These are phyloP conservation scores for Tremella fuciformis DNA, from an alignment of 768 basidiomycete species.

Conservation along the genomic window DNA sequence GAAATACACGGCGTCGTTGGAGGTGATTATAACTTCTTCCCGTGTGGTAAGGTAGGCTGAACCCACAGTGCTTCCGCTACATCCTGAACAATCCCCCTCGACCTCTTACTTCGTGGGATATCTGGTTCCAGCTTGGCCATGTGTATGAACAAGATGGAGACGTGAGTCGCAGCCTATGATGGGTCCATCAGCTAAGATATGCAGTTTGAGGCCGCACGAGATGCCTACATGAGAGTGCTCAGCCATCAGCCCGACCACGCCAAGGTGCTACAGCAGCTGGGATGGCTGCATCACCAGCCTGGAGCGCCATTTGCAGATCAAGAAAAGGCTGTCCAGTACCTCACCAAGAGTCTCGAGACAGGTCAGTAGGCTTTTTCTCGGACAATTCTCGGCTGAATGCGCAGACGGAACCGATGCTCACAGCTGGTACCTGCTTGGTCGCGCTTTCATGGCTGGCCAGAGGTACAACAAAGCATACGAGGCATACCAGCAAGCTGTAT, in stretches of 20 bases:
- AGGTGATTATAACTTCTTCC: conserved; percentile 47
- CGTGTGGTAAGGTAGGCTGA: neutral
- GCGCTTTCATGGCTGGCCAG: conserved; percentile 96
- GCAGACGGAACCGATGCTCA: conserved; percentile 91
- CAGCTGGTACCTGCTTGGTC: conserved; percentile 97
- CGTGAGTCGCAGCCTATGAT: conserved; percentile 56
- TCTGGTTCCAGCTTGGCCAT: conserved; percentile 99
- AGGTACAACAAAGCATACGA: conserved; percentile 99
- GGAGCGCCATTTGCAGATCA: conserved; percentile 94
- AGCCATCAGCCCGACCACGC: conserved; percentile 89
- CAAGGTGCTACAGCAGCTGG: conserved; percentile 95
- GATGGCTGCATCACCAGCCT: conserved; percentile 95
- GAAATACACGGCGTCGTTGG: conserved; percentile 81
- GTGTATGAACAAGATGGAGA: conserved; percentile 97
- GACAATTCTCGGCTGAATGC: neutral
- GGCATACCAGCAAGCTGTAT: conserved; percentile 98
- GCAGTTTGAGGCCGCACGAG: conserved; percentile 83
- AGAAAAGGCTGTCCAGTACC: conserved; percentile 85
- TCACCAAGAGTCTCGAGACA: conserved; percentile 92
- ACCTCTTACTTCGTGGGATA: conserved; percentile 93
- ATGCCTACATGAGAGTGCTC: conserved; percentile 94
- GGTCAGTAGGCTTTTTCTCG: conserved; percentile 58
- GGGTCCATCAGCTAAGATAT: conserved; percentile 8
- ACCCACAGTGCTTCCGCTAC: conserved; percentile 76
- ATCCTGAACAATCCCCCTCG: conserved; percentile 93